Base-by-base conservation (phyloP, 768 basidiomycete genomes). In the Phylloporus sp. region DNA sequence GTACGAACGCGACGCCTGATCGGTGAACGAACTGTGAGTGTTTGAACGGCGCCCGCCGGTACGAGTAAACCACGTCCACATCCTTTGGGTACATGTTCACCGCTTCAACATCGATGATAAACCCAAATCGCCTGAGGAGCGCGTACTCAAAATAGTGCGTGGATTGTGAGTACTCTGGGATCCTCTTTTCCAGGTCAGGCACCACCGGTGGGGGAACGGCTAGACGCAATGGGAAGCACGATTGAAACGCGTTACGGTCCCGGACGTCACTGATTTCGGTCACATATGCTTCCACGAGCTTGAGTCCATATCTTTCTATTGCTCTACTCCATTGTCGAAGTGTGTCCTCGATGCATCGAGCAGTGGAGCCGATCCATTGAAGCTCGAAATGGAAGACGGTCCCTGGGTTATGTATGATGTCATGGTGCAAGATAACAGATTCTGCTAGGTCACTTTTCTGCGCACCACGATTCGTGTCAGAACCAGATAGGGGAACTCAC, bases 371-470 rank as follows among this genome's bases (percentile, higher is more conserved):
- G 35, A 98, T 86, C 95, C 97, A 99, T 55, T 95, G 91, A 26
- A 99, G 76, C 69, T 99, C 95, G 60, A 98, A 94, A 68, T 98
- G 95, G 72, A 97, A 97, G 52, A 89, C 91, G 26, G 88, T 95
- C n/a, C 77, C 81, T 0, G 92, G 89, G 62, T 97, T 97, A 68
- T 97, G 95, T 47, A 95, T 88, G 50, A 97, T 82, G 70, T 98
- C 97, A 68, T 95, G 85, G 65, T 97, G 95, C 23, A 97, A 75
- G 27, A 95, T 79, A 16, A 91, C 88, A 3, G 85, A 80, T 69
- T 97, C 94, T 1, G 92, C 89, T 60, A 91, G 86, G 66, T 91
- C 87, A 61, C 90, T 93, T 70, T 79, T 80, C 85, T 89, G 70
- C n/a, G 36, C 42, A 26, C 36, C 11, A 34, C 11, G n/a, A 7